Evolutionary conservation across 1,284 basidiomycete genomes (phyloP), one percentile per base, ranked within the genome.

Genomic region (Tausonia pullulans): DNA sequence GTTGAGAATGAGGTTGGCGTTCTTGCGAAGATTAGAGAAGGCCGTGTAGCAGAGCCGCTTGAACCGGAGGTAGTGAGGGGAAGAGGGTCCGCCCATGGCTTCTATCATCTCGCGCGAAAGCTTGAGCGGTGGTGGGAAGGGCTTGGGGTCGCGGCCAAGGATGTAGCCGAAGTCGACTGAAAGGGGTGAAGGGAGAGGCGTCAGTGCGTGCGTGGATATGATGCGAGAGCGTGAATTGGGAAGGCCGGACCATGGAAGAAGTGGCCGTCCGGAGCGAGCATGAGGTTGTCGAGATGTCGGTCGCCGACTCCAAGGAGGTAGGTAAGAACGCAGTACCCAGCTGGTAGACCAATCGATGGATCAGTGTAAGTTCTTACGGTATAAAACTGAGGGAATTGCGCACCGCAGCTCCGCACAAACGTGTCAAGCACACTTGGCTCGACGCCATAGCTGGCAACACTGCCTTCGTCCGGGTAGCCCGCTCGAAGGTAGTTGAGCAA

Each of bases 101-200:
- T 99, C 96, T 0, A 98, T 92, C 96, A 98, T 99, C 74, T 98
- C 96, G 71, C 96, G 95, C 78, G 93, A 96, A 43, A 99, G 89
- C 76, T 99, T 99, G 71, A 98, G 93, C 1, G 93, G 90, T 1
- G 96, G 96, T 4, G 96, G 93, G 73, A 96, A 97, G 0, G 94
- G 93, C 74, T 99, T 98, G 0, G 96, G 96, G 73, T 98, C 96
- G 6, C 94, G 87, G 3, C 95, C 95, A 7, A 99, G 82, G 71
- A 98, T 98, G 77, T 98, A 99, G 3, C 96, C 95, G 73, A 98
- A 99, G 76, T 98, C 96, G 69, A 98, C 95, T 92, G 71, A 0
- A 56, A 48, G 51, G 60, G 54, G 61, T 54, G 71, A 10, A 73
- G 70, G 57, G 55, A 58, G 14, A 10, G 55, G 46, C 27, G 60